Percentiles rank a stretch among this genome's conserved stretches.
Evolutionary conservation across 805 yeast genomes (phyloP).

Genomic region (Starmerella kuoi): DNA sequence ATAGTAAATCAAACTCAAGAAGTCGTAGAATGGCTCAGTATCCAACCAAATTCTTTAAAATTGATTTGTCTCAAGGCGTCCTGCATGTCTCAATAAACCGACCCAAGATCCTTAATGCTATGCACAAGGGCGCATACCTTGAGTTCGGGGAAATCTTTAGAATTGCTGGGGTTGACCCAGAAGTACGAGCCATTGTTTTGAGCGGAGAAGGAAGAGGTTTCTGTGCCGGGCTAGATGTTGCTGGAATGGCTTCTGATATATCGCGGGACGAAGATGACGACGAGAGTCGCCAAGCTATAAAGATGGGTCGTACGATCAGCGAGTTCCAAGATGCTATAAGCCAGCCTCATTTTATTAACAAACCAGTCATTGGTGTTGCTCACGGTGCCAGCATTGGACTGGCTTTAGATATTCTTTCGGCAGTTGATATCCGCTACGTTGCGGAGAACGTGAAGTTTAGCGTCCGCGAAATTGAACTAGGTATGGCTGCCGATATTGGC

Average conservation of each 20-base stretch:
- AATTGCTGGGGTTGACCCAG: conserved; percentile 34
- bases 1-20: too few species aligned
- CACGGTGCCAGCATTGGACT: conserved; percentile 59
- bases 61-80: conserved; percentile 38
- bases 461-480: conserved; percentile 59
- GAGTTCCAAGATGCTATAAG: conserved; percentile 49
- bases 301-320: conserved; percentile 32
- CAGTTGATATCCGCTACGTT: conserved; percentile 47
- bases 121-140: conserved; percentile 42
- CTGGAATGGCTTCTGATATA: conserved; percentile 18
- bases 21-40: conserved; percentile 30
- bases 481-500: conserved; percentile 71
- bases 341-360: conserved; percentile 23
- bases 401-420: conserved; percentile 53
- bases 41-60: conserved; percentile 43
- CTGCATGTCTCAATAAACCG: conserved; percentile 51
- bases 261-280: conserved; percentile 19
- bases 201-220: conserved; percentile 47
- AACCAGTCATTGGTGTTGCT: conserved; percentile 50
- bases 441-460: conserved; percentile 42
- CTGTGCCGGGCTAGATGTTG: conserved; percentile 55
- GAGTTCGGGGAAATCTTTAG: conserved; percentile 42
- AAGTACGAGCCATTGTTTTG: conserved; percentile 44
- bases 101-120: conserved; percentile 49
- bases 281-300: conserved; percentile 25